A percentile compares a stretch with the other conserved stretches of the same genome.
phyloP scores from a whole-genome alignment of 1,139 yeast species.

The Protomyces arabidopsidicola region DNA sequence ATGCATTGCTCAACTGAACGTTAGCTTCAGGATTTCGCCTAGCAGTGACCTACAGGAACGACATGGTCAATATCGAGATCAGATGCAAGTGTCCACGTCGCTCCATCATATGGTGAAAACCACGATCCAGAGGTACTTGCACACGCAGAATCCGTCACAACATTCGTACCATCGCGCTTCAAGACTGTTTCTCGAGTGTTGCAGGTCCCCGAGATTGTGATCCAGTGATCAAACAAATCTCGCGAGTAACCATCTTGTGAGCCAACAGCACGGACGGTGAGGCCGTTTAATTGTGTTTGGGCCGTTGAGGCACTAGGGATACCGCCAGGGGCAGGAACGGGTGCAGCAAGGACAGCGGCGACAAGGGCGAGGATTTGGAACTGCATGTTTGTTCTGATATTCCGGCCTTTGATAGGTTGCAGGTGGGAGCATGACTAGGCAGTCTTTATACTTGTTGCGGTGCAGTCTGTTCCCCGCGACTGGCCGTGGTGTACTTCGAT shows the following conservation, averaged over 20 bases:
- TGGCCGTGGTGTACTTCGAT: neutral
- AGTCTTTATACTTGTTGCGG: no score
- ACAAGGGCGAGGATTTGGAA: neutral
- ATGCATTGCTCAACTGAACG: neutral
- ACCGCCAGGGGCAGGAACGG: neutral
- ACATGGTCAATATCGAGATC: neutral
- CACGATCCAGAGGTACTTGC: neutral
- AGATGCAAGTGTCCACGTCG: neutral
- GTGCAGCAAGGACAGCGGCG: neutral
- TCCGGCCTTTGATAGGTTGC: no score
- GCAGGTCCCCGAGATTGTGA: neutral
- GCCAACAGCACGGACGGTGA: neutral
- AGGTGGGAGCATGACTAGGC: no score
- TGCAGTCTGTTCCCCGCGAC: neutral
- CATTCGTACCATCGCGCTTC: neutral
- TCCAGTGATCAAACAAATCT: neutral
- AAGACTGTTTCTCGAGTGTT: neutral
- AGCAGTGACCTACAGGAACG: neutral
- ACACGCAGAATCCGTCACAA: neutral
- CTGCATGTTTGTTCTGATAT: neutral
- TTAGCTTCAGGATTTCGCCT: neutral
- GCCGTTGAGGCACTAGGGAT: neutral
- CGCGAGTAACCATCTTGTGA: neutral
- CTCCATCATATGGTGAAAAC: neutral
- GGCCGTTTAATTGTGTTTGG: neutral